A percentile compares a stretch with the other conserved stretches of the same genome.
Evolutionary conservation across 495 filamentous ascomycete species (phyloP).

Genomic region (Penicillium paxilli): DNA sequence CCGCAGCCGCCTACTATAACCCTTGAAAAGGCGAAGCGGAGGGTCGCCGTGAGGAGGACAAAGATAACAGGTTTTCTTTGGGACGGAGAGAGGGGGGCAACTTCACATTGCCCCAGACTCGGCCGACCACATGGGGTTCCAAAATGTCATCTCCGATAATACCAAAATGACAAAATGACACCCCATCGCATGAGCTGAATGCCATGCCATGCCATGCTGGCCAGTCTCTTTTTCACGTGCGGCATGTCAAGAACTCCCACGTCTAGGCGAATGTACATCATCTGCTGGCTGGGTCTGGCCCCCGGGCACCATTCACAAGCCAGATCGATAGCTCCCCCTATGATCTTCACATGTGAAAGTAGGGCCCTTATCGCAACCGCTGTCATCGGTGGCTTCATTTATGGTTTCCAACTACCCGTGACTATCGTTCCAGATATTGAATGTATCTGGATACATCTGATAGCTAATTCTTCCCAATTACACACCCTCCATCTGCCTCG

Average conservation of each 20-base stretch:
- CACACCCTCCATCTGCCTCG: constrained; percentile 1
- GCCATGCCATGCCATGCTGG: not conserved
- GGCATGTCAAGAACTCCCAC: not conserved
- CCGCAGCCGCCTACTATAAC: not conserved
- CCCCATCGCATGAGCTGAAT: not conserved
- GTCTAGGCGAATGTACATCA: not conserved
- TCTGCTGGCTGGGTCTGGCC: not conserved
- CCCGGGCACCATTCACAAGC: not conserved
- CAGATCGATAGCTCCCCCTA: not conserved
- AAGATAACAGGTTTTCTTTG: no score
- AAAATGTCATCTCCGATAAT: not conserved
- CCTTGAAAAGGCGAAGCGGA: no score
- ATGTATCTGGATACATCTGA: not conserved
- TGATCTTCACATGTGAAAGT: not conserved
- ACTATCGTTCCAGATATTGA: not conserved
- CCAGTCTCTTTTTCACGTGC: constrained; percentile 20
- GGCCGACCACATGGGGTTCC: not conserved
- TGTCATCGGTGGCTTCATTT: not conserved
- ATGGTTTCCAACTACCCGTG: not conserved
- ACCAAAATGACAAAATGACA: no score
- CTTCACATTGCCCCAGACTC: not conserved
- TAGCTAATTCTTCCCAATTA: not conserved
- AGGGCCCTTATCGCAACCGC: not conserved
- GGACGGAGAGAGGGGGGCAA: not conserved
- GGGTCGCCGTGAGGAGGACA: no score